Conservation (phyloP, 2,329 filamentous ascomycete species). For the Ambrosiella beaveri region DNA sequence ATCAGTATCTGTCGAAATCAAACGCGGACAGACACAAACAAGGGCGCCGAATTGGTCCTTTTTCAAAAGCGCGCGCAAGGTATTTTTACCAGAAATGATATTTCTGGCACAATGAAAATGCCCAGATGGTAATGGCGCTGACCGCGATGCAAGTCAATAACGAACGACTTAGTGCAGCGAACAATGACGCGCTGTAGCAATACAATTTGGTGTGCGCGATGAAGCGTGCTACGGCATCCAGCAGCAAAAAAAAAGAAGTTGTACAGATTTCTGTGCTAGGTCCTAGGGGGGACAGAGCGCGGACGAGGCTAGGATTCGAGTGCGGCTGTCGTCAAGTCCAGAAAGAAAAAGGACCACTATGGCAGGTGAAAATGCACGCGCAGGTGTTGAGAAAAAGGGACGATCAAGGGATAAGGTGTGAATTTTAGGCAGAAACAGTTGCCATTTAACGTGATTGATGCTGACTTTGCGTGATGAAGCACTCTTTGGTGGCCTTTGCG, state of each 20-base stretch:
- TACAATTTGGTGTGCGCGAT: background rate
- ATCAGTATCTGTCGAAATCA: background rate
- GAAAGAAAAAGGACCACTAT: conserved; percentile 1
- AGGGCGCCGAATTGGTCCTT: background rate
- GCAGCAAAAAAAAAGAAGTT: background rate
- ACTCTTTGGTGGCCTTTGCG: background rate
- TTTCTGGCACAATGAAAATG: background rate
- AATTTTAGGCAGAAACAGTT: background rate
- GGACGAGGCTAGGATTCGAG: conserved; percentile 2
- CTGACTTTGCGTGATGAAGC: background rate
- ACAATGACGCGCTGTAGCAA: background rate
- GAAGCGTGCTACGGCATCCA: background rate
- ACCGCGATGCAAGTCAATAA: background rate
- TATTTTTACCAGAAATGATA: background rate
- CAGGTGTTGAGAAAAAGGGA: background rate
- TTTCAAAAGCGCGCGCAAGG: background rate
- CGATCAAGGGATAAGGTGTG: background rate
- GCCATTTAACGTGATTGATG: background rate
- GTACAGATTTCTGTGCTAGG: background rate
- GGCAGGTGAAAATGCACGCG: background rate
- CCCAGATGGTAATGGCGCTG: background rate
- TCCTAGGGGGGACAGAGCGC: background rate
- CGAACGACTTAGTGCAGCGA: background rate
- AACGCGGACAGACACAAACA: background rate
- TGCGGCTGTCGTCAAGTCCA: conserved; percentile 1